Conservation (phyloP, 1,284 basidiomycete genomes). For the Cryptococcus sp. region DNA sequence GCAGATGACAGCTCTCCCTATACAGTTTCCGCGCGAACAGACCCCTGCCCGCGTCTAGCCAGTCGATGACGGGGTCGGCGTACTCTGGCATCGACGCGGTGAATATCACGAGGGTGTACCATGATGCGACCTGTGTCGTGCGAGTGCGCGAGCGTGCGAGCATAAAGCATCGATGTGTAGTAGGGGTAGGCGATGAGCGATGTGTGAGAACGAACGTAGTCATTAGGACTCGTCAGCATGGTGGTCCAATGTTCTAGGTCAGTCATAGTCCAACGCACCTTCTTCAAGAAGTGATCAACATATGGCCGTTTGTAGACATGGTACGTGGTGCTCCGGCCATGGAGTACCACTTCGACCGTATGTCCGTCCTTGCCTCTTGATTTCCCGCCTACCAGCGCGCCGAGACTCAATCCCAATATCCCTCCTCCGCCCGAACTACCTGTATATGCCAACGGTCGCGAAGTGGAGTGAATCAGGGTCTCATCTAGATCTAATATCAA, state of each 20-base stretch:
- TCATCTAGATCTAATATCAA: slow-evolving; percentile 96
- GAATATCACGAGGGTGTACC: slow-evolving; percentile 99
- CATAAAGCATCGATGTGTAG: not conserved
- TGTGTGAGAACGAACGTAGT: not conserved
- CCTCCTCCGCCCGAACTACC: slow-evolving; percentile 56
- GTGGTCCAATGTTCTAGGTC: too few relatives aligned
- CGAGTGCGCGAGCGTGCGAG: too few relatives aligned
- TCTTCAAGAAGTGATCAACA: slow-evolving; percentile 92
- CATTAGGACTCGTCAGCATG: not conserved
- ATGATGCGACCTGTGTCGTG: slow-evolving; percentile 76
- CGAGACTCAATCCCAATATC: slow-evolving; percentile 64
- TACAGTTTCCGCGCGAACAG: slow-evolving; percentile 87
- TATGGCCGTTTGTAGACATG: slow-evolving; percentile 99
- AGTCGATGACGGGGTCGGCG: slow-evolving; percentile 99
- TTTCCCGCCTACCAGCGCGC: slow-evolving; percentile 56
- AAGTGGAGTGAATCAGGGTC: slow-evolving; percentile 96
- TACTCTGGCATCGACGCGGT: slow-evolving; percentile 99
- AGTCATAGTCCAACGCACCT: slow-evolving; percentile 63
- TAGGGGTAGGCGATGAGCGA: too few relatives aligned
- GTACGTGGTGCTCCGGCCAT: slow-evolving; percentile 86
- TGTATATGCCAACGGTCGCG: slow-evolving; percentile 64
- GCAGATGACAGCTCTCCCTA: slow-evolving; percentile 88
- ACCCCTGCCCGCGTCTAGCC: slow-evolving; percentile 92
- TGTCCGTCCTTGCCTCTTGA: slow-evolving; percentile 72
- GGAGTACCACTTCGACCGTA: slow-evolving; percentile 93